Conservation (phyloP, 2,329 filamentous ascomycete species). For the Diaporthe eres region DNA sequence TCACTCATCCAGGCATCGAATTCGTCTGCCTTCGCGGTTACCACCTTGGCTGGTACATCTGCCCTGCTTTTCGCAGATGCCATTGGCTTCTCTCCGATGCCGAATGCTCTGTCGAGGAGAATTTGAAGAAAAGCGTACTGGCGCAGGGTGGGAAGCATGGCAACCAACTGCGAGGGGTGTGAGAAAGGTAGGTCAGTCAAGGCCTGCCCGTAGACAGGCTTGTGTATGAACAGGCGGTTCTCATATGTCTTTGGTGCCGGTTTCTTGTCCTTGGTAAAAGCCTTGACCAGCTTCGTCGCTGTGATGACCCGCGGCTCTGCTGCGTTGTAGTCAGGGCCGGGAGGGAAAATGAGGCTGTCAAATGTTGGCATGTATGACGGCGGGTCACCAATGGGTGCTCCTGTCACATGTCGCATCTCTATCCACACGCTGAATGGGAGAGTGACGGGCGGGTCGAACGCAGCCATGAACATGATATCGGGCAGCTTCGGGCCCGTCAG, state of each 20-base stretch:
- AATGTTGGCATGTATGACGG: conserved; percentile 65
- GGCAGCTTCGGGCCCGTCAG: conserved; percentile 68
- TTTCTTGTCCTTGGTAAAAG: conserved; percentile 53
- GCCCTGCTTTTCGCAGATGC: conserved; percentile 41
- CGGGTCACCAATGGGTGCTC: conserved; percentile 55
- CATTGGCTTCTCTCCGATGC: conserved; percentile 50
- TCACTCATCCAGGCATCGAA: conserved; percentile 39
- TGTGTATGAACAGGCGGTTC: conserved; percentile 78
- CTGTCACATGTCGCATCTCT: conserved; percentile 72
- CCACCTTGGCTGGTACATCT: conserved; percentile 38
- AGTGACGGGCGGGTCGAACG: conserved; percentile 80
- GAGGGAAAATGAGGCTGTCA: conserved; percentile 71
- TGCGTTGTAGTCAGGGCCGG: conserved; percentile 65
- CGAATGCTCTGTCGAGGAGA: conserved; percentile 75
- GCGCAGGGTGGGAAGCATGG: conserved; percentile 79
- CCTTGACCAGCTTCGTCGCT: conserved; percentile 62
- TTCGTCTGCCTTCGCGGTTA: conserved; percentile 38
- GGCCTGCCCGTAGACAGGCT: conserved; percentile 78
- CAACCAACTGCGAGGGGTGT: conserved; percentile 82
- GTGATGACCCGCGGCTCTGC: conserved; percentile 71
- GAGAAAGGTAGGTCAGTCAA: conserved; percentile 80
- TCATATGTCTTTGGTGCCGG: conserved; percentile 57
- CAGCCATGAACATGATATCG: conserved; percentile 81
- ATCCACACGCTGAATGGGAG: conserved; percentile 76
- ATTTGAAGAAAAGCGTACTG: conserved; percentile 81